Evolutionary conservation across 1,139 yeast species (phyloP), one percentile per base, ranked within the genome.

Genomic region (Lodderomyces margitis): DNA sequence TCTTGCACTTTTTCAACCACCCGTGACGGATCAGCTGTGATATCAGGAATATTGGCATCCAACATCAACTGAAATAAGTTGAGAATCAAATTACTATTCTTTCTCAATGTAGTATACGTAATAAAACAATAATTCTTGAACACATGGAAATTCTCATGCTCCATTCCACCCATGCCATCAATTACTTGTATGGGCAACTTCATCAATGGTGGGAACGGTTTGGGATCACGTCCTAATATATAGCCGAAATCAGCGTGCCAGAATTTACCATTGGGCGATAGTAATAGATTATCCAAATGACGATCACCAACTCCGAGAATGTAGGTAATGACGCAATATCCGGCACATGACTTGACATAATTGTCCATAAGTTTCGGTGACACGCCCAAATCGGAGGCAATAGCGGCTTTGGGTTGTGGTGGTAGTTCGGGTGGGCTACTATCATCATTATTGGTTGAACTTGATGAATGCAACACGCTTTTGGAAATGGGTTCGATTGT

Each of bases 211-310:
- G 99, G 98, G 64, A 94, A 94, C 8, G 98, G 98, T 58, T 94
- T 94, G 2, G 98, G 99, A 58, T 94, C 98, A 41, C 92, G 82
- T 1, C 99, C 98, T 40, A 94, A 67, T 39, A 94, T 91, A 58
- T 92, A 94, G 0, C 99, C 99, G 62, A 88, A 94, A 64, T 94
- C 99, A 2, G 96, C 98, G 63, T 89, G 97, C 80, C 94, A 88
- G 57, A 89, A 89, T 57, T 83, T 88, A 2, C 87, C 96, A 59
- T 85, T 86, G 1, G 85, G 80, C 5, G 82, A 74, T 9, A 78
- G 58, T 31, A 94, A 70, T 47, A 94, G 68, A 56, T 94, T 94
- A 55, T 94, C 99, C 47, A 94, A 70, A 66, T 94, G 99, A 42
- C 99, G 75, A 63, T 94, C 98, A 15, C 99, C 99, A 9, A 94